phyloP scores from a whole-genome alignment of 345 rosid species.

The Excoecaria agallocha region DNA sequence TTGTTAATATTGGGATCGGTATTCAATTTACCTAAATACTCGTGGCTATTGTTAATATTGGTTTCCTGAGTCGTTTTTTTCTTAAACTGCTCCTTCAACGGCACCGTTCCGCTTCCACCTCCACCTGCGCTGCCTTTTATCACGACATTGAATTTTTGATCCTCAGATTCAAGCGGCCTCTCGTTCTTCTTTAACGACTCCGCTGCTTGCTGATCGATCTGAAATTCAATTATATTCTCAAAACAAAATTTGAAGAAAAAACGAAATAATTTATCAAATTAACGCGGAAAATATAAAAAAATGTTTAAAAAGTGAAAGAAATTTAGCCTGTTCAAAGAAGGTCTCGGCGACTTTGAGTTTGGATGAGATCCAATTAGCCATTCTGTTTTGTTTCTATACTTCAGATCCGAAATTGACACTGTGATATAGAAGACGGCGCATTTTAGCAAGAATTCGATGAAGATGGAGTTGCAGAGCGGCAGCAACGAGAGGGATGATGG shows the following conservation, averaged over 20 bases:
- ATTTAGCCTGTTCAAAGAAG: conserved; percentile 68
- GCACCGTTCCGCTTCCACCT: conserved; percentile 40
- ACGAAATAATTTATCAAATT: background rate
- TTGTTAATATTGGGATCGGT: conserved; percentile 35
- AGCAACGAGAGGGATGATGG: background rate
- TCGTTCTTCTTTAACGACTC: conserved; percentile 83
- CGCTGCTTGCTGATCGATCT: conserved; percentile 97
- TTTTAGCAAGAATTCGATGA: background rate
- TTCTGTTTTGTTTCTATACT: conserved; percentile 2
- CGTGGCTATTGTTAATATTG: conserved; percentile 19
- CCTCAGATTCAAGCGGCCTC: conserved; percentile 46
- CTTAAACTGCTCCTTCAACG: conserved; percentile 84
- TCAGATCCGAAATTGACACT: background rate
- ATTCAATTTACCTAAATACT: conserved; percentile 41
- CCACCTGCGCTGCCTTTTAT: conserved; percentile 35
- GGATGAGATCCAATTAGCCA: conserved; percentile 94
- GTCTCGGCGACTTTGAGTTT: conserved; percentile 93
- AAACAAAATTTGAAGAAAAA: background rate
- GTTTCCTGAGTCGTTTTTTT: conserved; percentile 41
- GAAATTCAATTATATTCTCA: conserved; percentile 14
- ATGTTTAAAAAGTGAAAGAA: background rate
- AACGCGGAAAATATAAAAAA: background rate
- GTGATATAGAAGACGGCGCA: background rate
- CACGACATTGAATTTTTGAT: conserved; percentile 38
- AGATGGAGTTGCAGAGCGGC: background rate